Evolutionary conservation across 2,329 filamentous ascomycete genomes (phyloP), one percentile per base, ranked within the genome.

Genomic region (Aspergillus candidus): DNA sequence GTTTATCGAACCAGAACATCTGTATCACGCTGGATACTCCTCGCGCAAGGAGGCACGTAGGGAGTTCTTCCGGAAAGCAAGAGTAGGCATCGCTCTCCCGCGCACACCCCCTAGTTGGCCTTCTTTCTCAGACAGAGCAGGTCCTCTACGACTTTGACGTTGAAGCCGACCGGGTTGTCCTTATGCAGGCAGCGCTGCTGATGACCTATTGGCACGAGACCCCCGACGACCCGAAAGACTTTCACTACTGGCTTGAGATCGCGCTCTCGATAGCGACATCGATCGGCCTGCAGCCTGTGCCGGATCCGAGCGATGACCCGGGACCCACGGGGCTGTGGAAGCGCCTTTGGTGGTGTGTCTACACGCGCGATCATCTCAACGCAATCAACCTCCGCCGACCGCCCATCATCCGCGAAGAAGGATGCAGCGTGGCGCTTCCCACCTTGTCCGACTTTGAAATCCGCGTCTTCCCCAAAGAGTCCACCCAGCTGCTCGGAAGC

Each of bases 191-290:
- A 11, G 74, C 94, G 12, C 74, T 94, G 14, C 76, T 94, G 46
- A 87, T 94, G 83, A 93, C 88, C 3, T 94, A 91, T 63, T 94
- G 88, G 83, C 94, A 94, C 65, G 88, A 94, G 67, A 91, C 86
- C 11, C 88, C 88, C 1, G 87, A 94, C 63, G 87, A 93, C 63
- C 86, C 91, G 61, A 94, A 94, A 67, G 88, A 94, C 62, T 93
- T 87, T 36, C 93, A 88, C 82, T 87, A 94, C 61, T 94, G 88
- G 88, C 42, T 44, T 17, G 42, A 44, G 35, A 44, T 48, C 3
- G 46, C 46, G 13, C 41, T 48, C 22, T 41, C 41, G 8, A 38
- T 41, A 13, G 41, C 46, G 7, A 35, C 38, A 4, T 40, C 39
- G 35, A 37, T 27, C 22, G 22, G 22, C 22, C 22, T 27, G 6